Base-by-base conservation (phyloP, 148 eudicot species). In the Silene conica region DNA sequence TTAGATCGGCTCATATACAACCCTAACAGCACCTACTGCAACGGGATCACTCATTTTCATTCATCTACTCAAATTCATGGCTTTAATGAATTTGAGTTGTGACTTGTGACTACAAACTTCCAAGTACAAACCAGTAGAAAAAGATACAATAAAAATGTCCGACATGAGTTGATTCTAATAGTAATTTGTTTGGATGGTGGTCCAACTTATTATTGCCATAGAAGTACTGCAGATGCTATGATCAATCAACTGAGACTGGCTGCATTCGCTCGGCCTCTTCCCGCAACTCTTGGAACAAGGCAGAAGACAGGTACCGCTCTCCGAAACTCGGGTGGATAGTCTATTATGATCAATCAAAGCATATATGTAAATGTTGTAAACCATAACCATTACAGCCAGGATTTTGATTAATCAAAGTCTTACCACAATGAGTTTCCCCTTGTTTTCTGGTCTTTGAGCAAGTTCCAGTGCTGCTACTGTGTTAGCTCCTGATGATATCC, bases 401-500 rank as follows among this genome's bases (percentile, higher is more conserved):
- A 46, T 21, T 46, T 46, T 48, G 23, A 0, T 26, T 26, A 3
- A 55, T 1, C 11, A 18, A 54, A 58, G 41, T 60, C 82, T 15
- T 92, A 95, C 98, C 93, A 95, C 98, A 79, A 95, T 95, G 56
- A 95, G 98, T 81, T 95, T 95, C 78, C 98, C 98, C 76, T 95
- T 95, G 89, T 95, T 95, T 79, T 95, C 98, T 1, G 98, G 97
- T 81, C 83, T 88, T 43, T 73, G 77, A 23, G 97, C 98, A 43
- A 95, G 96, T 68, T 88, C 81, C n/a, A 95, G 88, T 0, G 98
- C 98, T 8, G 98, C 98, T 69, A 95, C 88, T 48, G 98, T 95
- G 74, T 90, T 92, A 19, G 98, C 98, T 48, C 98, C 98, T 6
- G 98, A 95, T 56, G 98, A 92, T 78, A 95, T 95, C 69, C 98